phyloP scores from a whole-genome alignment of 228 moss, liverwort and hornwort genomes.

The Sphagnum fallax region DNA sequence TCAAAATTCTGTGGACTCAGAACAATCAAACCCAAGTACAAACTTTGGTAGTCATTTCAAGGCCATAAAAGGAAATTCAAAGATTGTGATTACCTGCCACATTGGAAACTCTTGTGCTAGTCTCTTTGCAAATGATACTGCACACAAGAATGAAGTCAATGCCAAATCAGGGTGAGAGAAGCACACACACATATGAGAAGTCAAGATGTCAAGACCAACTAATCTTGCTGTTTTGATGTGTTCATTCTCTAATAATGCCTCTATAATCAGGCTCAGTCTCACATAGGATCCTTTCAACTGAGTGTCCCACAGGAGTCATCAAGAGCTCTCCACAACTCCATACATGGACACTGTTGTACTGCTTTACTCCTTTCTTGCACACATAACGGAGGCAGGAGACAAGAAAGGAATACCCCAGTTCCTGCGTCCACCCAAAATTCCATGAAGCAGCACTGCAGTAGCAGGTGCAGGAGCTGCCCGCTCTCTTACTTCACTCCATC shows the following conservation, averaged over 20 bases:
- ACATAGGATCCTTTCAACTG: background rate
- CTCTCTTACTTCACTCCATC: slow-evolving; percentile 73
- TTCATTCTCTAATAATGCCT: too few relatives aligned
- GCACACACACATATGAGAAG: background rate
- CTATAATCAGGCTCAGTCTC: too few relatives aligned
- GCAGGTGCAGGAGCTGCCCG: slow-evolving; percentile 74
- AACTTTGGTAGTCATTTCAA: too few relatives aligned
- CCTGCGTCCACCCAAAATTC: slow-evolving; percentile 82
- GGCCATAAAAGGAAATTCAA: too few relatives aligned
- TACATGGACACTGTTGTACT: background rate
- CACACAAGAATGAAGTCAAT: background rate
- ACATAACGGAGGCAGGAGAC: background rate
- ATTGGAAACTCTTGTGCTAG: slow-evolving; percentile 86
- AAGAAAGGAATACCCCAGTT: slow-evolving; percentile 60
- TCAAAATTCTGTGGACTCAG: too few relatives aligned
- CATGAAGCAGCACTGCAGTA: slow-evolving; percentile 85
- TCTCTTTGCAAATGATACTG: slow-evolving; percentile 88
- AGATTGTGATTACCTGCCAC: slow-evolving; percentile 63
- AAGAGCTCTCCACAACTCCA: background rate
- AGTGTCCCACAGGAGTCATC: background rate
- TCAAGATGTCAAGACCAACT: background rate
- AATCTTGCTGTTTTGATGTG: too few relatives aligned
- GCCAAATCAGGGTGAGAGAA: background rate
- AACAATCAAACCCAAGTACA: too few relatives aligned
- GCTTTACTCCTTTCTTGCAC: background rate